Evolutionary conservation across 192 early-diverging fungal species (phyloP).

Genomic region (Coemansia furcata): DNA sequence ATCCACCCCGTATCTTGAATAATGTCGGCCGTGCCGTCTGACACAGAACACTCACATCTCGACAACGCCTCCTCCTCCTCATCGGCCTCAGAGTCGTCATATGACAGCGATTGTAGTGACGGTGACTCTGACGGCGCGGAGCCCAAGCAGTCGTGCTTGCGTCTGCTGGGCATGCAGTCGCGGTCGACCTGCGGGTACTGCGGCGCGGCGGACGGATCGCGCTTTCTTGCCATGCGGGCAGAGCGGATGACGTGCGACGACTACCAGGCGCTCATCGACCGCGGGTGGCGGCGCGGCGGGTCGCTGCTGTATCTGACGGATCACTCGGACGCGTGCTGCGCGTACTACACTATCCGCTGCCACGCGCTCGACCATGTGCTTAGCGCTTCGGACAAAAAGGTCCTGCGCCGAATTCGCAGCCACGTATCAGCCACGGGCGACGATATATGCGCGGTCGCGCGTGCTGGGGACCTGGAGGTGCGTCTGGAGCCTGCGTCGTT

Average conservation of each 20-base stretch:
- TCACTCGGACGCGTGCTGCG: constrained; percentile 55
- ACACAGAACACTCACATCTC: background rate
- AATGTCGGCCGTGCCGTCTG: background rate
- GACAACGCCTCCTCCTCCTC: background rate
- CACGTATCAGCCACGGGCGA: background rate
- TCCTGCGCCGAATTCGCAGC: constrained; percentile 16
- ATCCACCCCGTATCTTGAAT: no score
- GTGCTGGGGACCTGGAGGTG: constrained; percentile 7
- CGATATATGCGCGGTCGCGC: background rate
- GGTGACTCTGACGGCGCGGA: background rate
- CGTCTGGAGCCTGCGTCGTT: constrained; percentile 60
- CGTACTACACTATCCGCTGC: constrained; percentile 48
- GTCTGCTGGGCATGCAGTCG: constrained; percentile 25
- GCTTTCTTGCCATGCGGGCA: constrained; percentile 1
- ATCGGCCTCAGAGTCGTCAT: background rate
- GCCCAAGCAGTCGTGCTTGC: constrained; percentile 8
- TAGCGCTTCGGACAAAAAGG: constrained; percentile 21
- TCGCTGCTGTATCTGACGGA: constrained; percentile 51
- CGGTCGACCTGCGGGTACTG: constrained; percentile 48
- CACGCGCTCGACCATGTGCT: constrained; percentile 16
- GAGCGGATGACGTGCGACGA: constrained; percentile 21
- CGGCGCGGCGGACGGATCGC: constrained; percentile 1
- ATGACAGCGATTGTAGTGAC: background rate
- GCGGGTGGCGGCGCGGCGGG: constrained; percentile 54
- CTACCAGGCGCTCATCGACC: constrained; percentile 51